These are phyloP conservation scores for Russula brevipes DNA, from an alignment of 768 basidiomycete species.

Conservation along the genomic window DNA sequence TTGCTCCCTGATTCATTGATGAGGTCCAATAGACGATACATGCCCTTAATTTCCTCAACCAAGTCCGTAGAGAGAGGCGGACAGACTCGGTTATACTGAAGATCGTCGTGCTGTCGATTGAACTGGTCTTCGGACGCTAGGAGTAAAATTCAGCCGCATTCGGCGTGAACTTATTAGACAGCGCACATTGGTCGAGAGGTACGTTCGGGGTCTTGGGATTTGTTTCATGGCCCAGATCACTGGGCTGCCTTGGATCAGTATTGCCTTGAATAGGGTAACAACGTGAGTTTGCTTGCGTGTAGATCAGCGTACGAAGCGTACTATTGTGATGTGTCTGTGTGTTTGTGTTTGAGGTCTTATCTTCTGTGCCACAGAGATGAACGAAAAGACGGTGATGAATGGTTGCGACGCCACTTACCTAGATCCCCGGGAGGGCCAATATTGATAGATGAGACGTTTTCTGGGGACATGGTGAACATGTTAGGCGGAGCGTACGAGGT, in stretches of 20 bases:
- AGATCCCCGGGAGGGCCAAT: not conserved
- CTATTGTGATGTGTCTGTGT: not conserved
- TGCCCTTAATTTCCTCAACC: constrained; percentile 33
- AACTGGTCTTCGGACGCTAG: not conserved
- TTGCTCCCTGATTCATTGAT: constrained; percentile 46
- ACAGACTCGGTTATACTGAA: too few relatives aligned
- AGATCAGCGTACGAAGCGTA: not conserved
- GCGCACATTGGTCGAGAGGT: too few relatives aligned
- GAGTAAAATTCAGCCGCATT: not conserved
- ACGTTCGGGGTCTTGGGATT: not conserved
- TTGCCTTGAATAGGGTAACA: not conserved
- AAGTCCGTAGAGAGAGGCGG: not conserved
- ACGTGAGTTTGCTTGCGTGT: not conserved
- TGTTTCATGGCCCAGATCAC: not conserved
- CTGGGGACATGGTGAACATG: not conserved
- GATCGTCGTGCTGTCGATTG: not conserved
- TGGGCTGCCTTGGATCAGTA: not conserved
- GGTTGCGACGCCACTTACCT: not conserved
- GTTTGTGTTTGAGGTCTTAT: not conserved
- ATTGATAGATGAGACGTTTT: not conserved
- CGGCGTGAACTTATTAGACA: not conserved
- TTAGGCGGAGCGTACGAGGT: not conserved
- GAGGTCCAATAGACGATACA: constrained; percentile 51
- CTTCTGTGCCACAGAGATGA: not conserved
- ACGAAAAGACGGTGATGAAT: not conserved